phyloP scores from a whole-genome alignment of 371 early-diverging fungal genomes.

The Catenaria anguillulae region DNA sequence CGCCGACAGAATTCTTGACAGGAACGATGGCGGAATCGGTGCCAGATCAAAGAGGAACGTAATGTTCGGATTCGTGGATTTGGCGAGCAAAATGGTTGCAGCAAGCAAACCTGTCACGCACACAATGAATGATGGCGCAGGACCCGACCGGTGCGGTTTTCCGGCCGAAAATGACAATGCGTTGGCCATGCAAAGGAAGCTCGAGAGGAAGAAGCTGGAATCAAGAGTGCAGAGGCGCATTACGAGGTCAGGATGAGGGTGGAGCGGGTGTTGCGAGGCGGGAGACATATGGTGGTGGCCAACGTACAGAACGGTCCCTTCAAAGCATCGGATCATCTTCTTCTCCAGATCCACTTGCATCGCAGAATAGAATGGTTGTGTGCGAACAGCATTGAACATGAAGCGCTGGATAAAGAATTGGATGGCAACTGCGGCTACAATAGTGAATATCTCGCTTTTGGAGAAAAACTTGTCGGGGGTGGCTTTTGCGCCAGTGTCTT shows the following conservation, averaged over 20 bases:
- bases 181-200: conserved; percentile 79
- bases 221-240: no score
- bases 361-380: conserved; percentile 59
- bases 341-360: conserved; percentile 48
- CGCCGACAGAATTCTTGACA: no score
- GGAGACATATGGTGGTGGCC: no score
- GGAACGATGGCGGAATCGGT: no score
- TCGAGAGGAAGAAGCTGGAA: conserved; percentile 22
- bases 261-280: no score
- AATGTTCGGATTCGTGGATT: no score
- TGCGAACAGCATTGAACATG: conserved; percentile 52
- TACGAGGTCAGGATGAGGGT: no score
- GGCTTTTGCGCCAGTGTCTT: conserved; percentile 61
- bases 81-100: no score
- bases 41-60: no score
- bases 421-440: conserved; percentile 54
- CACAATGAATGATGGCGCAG: no score
- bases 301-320: conserved; percentile 84
- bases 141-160: conserved; percentile 64
- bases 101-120: no score
- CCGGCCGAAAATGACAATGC: conserved; percentile 91
- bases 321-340: conserved; percentile 52
- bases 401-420: conserved; percentile 58
- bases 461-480: conserved; percentile 76
- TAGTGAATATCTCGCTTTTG: conserved; percentile 79